Base-by-base conservation (phyloP, 2,329 filamentous ascomycete genomes). In the Xylaria digitata region DNA sequence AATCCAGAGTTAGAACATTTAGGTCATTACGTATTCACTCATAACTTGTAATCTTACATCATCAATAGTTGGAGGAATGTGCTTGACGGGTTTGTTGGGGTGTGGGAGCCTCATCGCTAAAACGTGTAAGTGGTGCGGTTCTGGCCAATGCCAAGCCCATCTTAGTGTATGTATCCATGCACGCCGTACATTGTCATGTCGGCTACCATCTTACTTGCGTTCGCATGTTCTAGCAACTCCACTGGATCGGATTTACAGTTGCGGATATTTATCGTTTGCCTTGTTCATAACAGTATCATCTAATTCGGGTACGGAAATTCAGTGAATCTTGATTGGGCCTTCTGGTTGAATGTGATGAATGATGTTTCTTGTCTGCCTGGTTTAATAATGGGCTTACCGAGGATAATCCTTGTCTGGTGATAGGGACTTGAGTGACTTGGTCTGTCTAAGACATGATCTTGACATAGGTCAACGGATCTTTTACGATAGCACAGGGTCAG, bases 361-460 rank as follows among this genome's bases (percentile, higher is more conserved):
- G 13, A 17, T 40, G 9, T 17, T 57, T 57, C 11, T 21, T 56
- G 21, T 59, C 49, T 63, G 64, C 58, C 64, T 63, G 42, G 34
- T 48, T n/a, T 37, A 58, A 42, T 13, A 37, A n/a, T 45, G 40
- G 9, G 45, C 42, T 32, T 30, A 66, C 53, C 40, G 48, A 60
- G 34, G 34, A n/a, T 32, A 60, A 40, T 21, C 48, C 42, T 56
- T 34, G 65, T 67, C 65, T 17, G 42, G 60, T 67, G 65, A 67
- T 52, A 34, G 17, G 19, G 8, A n/a, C 55, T 56, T 30, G 43
- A 54, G 43, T 37, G 42, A 63, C 55, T 13, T 7, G 30, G 64
- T 37, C 54, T 63, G 64, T 37, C 54, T 63, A 37, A 60, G 65
- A 67, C 55, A 63, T 64, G 45, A 23, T 61, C 55, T 59, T 34